Conservation (phyloP, 2,329 filamentous ascomycete genomes). For the Byssoonygena ceratinophila region DNA sequence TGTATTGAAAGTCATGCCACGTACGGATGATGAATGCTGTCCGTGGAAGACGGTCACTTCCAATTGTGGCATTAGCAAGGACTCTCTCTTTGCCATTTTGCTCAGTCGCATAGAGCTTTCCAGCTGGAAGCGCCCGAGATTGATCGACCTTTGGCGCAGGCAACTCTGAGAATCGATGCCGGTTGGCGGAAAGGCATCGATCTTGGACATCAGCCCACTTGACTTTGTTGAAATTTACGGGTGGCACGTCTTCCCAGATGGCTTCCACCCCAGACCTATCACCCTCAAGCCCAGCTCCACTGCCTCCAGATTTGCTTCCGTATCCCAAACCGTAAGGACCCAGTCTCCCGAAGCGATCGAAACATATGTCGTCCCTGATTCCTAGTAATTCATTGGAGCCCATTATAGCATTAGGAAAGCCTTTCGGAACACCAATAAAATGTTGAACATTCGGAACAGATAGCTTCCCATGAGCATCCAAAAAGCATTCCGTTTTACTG, state of each 20-base stretch:
- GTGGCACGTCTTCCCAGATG: conserved; percentile 60
- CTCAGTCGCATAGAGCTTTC: conserved; percentile 12
- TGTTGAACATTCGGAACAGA: conserved; percentile 60
- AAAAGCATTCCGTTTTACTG: conserved; percentile 62
- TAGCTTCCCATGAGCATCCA: conserved; percentile 57
- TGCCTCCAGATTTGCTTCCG: conserved; percentile 63
- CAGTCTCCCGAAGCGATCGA: conserved; percentile 78
- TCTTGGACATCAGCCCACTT: conserved; percentile 71
- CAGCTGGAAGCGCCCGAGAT: conserved; percentile 19
- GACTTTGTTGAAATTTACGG: conserved; percentile 66
- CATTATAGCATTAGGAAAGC: conserved; percentile 72
- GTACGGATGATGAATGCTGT: conserved; percentile 71
- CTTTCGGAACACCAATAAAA: conserved; percentile 66
- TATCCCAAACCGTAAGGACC: conserved; percentile 89
- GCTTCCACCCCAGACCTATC: conserved; percentile 69
- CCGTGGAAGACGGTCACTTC: conserved; percentile 36
- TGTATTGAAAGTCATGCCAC: conserved; percentile 70
- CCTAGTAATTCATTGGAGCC: conserved; percentile 78
- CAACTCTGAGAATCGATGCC: conserved; percentile 51
- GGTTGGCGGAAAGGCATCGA: conserved; percentile 61
- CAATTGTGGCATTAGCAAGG: conserved; percentile 7
- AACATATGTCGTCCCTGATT: conserved; percentile 76
- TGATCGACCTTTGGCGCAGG: conserved; percentile 30
- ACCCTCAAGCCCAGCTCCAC: conserved; percentile 74
- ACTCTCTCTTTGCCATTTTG: conserved; percentile 5